These are phyloP conservation scores for Trichoderma gamsii DNA, from an alignment of 495 filamentous ascomycete species.

Conservation along the genomic window DNA sequence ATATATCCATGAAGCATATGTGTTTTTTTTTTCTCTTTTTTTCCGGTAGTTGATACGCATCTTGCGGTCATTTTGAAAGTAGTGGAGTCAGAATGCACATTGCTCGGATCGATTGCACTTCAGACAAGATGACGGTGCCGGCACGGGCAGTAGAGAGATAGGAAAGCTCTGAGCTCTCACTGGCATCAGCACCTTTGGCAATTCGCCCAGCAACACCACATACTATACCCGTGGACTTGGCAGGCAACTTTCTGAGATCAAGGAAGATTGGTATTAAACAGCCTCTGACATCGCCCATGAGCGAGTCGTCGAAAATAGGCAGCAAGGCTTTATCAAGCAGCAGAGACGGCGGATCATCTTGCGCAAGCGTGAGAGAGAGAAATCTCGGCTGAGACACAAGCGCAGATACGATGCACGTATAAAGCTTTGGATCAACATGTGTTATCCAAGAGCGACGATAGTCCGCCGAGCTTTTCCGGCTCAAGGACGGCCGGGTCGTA, in stretches of 20 bases:
- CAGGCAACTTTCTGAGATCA: conserved; percentile 71
- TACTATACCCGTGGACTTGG: conserved; percentile 90
- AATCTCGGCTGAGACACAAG: conserved; percentile 72
- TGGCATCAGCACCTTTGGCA: conserved; percentile 50
- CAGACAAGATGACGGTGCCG: conserved; percentile 80
- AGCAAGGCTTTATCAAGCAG: conserved; percentile 73
- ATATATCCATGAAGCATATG: too few species aligned
- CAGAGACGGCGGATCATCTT: conserved; percentile 76
- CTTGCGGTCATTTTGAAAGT: conserved; percentile 28
- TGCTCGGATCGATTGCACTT: conserved; percentile 63
- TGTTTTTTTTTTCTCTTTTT: too few species aligned
- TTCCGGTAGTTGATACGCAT: neutral
- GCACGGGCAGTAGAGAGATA: conserved; percentile 86
- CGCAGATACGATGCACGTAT: conserved; percentile 60
- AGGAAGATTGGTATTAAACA: conserved; percentile 84
- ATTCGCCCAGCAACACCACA: conserved; percentile 82
- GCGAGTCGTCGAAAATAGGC: conserved; percentile 54
- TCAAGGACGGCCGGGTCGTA: conserved; percentile 24
- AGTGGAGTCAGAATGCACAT: conserved; percentile 58
- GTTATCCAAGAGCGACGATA: conserved; percentile 41
- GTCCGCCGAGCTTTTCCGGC: conserved; percentile 22
- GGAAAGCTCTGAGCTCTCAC: conserved; percentile 71
- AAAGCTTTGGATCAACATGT: conserved; percentile 54
- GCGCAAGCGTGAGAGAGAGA: conserved; percentile 77
- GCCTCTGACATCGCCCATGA: conserved; percentile 76